Base-by-base conservation (phyloP, 2,329 filamentous ascomycete genomes). In the Phaeosphaeriaceae sp. region DNA sequence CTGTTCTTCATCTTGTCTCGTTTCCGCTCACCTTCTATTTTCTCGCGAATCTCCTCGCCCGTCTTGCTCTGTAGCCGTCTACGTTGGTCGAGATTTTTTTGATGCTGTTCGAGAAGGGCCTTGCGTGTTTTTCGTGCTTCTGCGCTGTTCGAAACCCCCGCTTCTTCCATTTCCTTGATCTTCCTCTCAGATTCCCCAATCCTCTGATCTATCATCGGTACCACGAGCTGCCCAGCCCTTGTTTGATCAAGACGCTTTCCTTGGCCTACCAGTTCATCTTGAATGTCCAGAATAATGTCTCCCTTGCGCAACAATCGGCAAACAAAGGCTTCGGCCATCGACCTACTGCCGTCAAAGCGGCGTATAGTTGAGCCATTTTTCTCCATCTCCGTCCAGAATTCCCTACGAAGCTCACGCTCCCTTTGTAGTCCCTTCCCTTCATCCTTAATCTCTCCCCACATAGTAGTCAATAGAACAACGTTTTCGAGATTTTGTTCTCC, bases 401-500 rank as follows among this genome's bases (percentile, higher is more conserved):
- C 53, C 11, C 24, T 44, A n/a, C 53, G 53, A 21, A 55, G 27
- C 19, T 55, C 53, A 19, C 53, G 46, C 40, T 55, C 53, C 2
- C 53, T 21, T 22, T 55, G 25, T 17, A 55, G 9, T n/a, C 53
- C 53, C 25, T 69, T 17, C 72, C 76, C 24, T 63, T 64, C 6
- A 76, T 62, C 17, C 51, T 55, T 20, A 69, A 54, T 1, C 65
- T 68, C 15, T 60, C 55, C 36, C 80, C 81, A 83, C 71, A 78
- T 77, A 24, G 74, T 81, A 3, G 80, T 82, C 3, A 70, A 72
- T 7, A 83, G 67, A 5, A 81, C 60, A 5, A 83, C 79, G 53
- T 78, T 78, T 52, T 73, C 68, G 6, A 82, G 66, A 33, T 74
- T 74, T 20, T 78, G 68, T 15, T 79, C 69, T 1, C 82, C 82